A percentile compares a stretch with the other conserved stretches of the same genome.
Conservation (phyloP, 2,329 filamentous ascomycete species). For the Ophiognomonia clavigignenti-juglandacearum region DNA sequence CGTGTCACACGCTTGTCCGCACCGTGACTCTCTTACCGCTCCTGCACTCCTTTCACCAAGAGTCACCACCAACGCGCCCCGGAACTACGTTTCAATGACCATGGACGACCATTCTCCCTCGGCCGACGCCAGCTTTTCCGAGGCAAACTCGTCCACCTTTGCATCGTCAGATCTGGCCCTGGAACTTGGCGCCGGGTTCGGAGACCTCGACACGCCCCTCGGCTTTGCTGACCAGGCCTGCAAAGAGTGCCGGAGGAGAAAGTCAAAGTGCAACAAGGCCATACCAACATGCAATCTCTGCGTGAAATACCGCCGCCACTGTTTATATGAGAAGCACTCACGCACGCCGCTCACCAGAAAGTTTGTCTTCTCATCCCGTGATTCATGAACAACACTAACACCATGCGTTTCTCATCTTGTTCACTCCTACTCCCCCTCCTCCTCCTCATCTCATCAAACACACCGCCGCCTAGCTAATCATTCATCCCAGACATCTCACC, state of each 20-base stretch:
- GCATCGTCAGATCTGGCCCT: slow-evolving; percentile 5
- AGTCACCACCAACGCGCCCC: background rate
- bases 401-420: background rate
- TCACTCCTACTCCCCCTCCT: background rate
- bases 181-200: slow-evolving; percentile 15
- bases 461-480: slow-evolving; percentile 11
- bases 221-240: slow-evolving; percentile 29
- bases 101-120: slow-evolving; percentile 14
- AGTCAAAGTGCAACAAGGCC: slow-evolving; percentile 33
- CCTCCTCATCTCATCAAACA: background rate
- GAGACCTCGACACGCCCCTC: slow-evolving; percentile 16
- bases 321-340: slow-evolving; percentile 43
- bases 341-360: slow-evolving; percentile 43
- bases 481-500: slow-evolving; percentile 30
- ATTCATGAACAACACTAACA: background rate
- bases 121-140: slow-evolving; percentile 12
- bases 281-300: slow-evolving; percentile 36
- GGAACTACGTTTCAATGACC: background rate
- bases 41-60: background rate
- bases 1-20: too few relatives aligned
- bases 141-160: slow-evolving; percentile 8
- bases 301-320: slow-evolving; percentile 38
- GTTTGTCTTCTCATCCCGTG: slow-evolving; percentile 20
- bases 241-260: slow-evolving; percentile 35
- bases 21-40: background rate